Evolutionary conservation across 2,329 filamentous ascomycete species (phyloP), one percentile per base, ranked within the genome.

Genomic region (Cladophialophora psammophila): DNA sequence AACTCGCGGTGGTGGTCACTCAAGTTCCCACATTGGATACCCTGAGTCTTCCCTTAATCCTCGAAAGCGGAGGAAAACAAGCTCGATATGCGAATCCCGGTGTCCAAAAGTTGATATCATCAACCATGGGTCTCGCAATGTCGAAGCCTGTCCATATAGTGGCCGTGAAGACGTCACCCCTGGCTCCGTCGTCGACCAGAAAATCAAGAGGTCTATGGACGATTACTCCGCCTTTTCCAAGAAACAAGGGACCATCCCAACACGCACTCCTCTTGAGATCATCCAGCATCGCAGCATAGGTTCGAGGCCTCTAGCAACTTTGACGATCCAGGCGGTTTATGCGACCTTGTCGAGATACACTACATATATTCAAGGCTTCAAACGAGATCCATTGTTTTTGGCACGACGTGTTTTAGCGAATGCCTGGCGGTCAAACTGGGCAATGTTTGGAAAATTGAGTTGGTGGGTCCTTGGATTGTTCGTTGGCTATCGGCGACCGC

Each of bases 381-480:
- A 66, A 58, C 63, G 64, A 32, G 67, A 72, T 34, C 73, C 74
- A 31, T 64, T 72, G 40, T 69, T 71, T 26, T 60, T 78, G 10
- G 73, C 75, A 54, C 71, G 74, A 36, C 71, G 72, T n/a, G 74
- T 78, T 13, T 72, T 78, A 53, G 72, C 72, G n/a, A 76, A 76
- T 63, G 73, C 76, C 42, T 78, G 77, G 77, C 71, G 73, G 20
- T 71, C 71, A 38, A 76, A 76, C 60, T 76, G 75, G 73, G 68
- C 70, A 35, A 66, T 68, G 31, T 69, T 77, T 42, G 74, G 77
- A 10, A 75, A 73, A 42, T 56, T 78, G 34, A 75, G 76, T 38
- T 78, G 77, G 77, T 78, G 76, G 77, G 72, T 78, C 36, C 65
- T 78, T n/a, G 76, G 76, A 5, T 63, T 78, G 7, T 73, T 78